Conservation (phyloP, 805 yeast species). For the Cyberlindnera misumaiensis region DNA sequence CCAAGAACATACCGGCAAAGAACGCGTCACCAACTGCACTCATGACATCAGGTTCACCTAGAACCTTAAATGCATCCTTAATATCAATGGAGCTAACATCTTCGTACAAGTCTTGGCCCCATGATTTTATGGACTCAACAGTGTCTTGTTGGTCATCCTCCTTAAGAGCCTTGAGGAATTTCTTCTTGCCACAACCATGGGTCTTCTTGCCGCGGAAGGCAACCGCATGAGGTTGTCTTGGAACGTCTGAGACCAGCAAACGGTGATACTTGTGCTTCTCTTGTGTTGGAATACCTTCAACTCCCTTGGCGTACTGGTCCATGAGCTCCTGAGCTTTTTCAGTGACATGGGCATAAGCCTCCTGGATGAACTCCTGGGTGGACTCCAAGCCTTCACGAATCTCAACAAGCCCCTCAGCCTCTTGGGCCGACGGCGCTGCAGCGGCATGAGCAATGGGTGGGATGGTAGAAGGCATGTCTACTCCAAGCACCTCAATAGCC, state of each 20-base stretch:
- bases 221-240: constrained; percentile 1
- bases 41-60: constrained; percentile 8
- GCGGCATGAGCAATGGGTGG: background rate
- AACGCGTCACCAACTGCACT: constrained; percentile 8
- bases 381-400: background rate
- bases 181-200: background rate
- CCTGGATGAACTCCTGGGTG: constrained; percentile 5
- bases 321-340: constrained; percentile 4
- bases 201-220: background rate
- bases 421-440: background rate
- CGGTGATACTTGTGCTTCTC: background rate
- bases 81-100: constrained; percentile 12
- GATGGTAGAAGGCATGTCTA: too few species aligned
- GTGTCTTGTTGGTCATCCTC: constrained; percentile 1
- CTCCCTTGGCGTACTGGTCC: constrained; percentile 5
- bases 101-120: constrained; percentile 9
- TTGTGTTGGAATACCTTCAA: background rate
- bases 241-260: background rate
- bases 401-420: constrained; percentile 5
- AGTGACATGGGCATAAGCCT: constrained; percentile 4
- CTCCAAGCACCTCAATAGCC: constrained; percentile 1
- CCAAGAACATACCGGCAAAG: constrained; percentile 5
- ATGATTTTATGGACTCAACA: constrained; percentile 4
- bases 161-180: background rate
- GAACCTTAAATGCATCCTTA: constrained; percentile 8